A percentile compares a stretch with the other conserved stretches of the same genome.
Conservation (phyloP, 306 rosid species). For the Medicago truncatula region DNA sequence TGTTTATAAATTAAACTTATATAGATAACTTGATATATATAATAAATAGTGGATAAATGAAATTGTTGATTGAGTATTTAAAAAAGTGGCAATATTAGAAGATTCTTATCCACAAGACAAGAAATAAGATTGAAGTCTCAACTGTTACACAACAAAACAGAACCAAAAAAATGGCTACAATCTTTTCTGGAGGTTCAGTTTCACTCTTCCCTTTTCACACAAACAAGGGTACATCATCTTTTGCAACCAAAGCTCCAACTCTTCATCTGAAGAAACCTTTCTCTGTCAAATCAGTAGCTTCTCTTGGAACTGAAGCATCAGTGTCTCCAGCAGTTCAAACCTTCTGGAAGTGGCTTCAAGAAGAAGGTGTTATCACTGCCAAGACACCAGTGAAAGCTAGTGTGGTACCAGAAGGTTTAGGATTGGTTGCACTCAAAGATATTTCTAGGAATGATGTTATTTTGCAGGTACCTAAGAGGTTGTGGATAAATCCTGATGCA, state of each 20-base stretch:
- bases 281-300: slow-evolving; percentile 43
- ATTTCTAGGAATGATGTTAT: slow-evolving; percentile 79
- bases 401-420: slow-evolving; percentile 78
- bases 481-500: slow-evolving; percentile 95
- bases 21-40: neutral
- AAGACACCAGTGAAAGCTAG: slow-evolving; percentile 85
- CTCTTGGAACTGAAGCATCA: slow-evolving; percentile 62
- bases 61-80: neutral
- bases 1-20: too few species aligned
- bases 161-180: slow-evolving; percentile 49
- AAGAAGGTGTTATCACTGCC: slow-evolving; percentile 76
- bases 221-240: slow-evolving; percentile 29
- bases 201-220: slow-evolving; percentile 43
- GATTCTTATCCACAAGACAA: slow-evolving; percentile 46
- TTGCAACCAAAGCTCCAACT: slow-evolving; percentile 16
- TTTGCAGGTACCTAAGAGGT: slow-evolving; percentile 87
- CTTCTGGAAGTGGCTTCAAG: slow-evolving; percentile 88
- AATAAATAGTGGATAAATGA: neutral
- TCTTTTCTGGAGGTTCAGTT: slow-evolving; percentile 41
- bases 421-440: slow-evolving; percentile 69
- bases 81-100: neutral
- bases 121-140: slow-evolving; percentile 30
- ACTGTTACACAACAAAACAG: slow-evolving; percentile 1
- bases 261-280: slow-evolving; percentile 45
- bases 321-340: slow-evolving; percentile 62